Evolutionary conservation across 1,284 basidiomycete genomes (phyloP).

Genomic region (Naganishia albida): DNA sequence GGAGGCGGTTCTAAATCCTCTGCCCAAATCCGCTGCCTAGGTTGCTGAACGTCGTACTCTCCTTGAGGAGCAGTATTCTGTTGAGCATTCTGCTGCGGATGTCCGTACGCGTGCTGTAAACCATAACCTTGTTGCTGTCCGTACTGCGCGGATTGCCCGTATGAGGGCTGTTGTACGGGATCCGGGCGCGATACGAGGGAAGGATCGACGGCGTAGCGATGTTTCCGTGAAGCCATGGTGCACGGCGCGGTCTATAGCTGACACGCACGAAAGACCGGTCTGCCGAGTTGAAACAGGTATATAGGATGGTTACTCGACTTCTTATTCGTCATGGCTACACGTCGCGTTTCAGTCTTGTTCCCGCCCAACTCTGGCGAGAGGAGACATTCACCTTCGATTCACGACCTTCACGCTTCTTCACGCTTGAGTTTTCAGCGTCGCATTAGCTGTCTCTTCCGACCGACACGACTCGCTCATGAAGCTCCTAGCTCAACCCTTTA

Average conservation of each 20-base stretch:
- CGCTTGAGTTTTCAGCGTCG: no score
- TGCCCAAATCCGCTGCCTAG: constrained; percentile 29
- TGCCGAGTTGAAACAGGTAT: no score
- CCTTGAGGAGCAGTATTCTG: constrained; percentile 29
- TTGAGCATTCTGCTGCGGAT: constrained; percentile 38
- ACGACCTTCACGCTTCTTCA: no score
- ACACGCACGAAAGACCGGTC: no score
- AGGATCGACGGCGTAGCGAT: constrained; percentile 52
- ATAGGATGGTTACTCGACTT: no score
- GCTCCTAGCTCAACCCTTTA: no score
- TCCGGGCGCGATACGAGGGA: constrained; percentile 38
- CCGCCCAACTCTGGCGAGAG: background rate
- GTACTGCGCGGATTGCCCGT: constrained; percentile 12
- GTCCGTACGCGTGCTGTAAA: constrained; percentile 19
- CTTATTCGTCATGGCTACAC: no score
- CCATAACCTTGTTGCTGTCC: constrained; percentile 13
- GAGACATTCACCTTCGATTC: background rate
- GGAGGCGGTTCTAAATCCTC: constrained; percentile 34
- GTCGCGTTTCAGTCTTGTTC: background rate
- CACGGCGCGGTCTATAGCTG: no score
- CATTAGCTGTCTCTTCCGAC: no score
- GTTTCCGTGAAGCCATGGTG: constrained; percentile 25
- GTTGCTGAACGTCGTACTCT: constrained; percentile 21
- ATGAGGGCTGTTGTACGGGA: constrained; percentile 9
- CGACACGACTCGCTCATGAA: no score